Base-by-base conservation (phyloP, 2,329 filamentous ascomycete genomes). In the Pseudophaeomoniella oleicola region DNA sequence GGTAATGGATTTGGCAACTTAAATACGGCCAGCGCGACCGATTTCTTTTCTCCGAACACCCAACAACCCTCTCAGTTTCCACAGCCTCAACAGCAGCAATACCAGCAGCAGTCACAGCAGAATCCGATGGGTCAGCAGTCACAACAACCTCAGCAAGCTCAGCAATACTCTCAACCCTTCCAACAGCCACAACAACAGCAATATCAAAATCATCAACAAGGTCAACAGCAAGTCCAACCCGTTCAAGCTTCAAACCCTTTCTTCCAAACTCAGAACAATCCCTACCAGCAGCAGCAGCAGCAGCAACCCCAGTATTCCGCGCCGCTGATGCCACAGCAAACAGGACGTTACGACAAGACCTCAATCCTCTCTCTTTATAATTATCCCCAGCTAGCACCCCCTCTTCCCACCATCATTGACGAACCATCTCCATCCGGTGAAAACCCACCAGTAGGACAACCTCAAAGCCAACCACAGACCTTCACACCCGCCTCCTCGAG, bases 311-410 rank as follows among this genome's bases (percentile, higher is more conserved):
- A 58, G 42, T 49, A 49, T 22, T 44, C 22, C 33, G 35, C 33
- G 30, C 45, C 44, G 14, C 42, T 45, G 18, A 47, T 61, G 17
- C 45, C 57, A 3, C 63, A 65, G 43, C 52, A 53, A 31, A 63
- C 60, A 3, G 55, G 58, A 14, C 55, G 58, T 22, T 51, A 65
- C 40, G 60, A 66, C 40, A 67, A 65, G 44, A 57, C 53, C 27
- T 60, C 56, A 36, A 66, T 66, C 33, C 51, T 66, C 22, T 57
- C 63, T 11, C 49, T 66, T 10, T 66, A 64, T 43, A 64, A 59
- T 37, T 54, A 64, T 37, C 57, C 60, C 19, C 46, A 49, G 19
- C 38, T 49, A 9, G 48, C 48, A 16, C 46, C 46, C 11, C 45
- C 56, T 5, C 50, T 54, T 38, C 48, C 57, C 30, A 46, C 55